Conservation (phyloP, 2,329 filamentous ascomycete genomes). For the Magnaporthiopsis rhizophila region DNA sequence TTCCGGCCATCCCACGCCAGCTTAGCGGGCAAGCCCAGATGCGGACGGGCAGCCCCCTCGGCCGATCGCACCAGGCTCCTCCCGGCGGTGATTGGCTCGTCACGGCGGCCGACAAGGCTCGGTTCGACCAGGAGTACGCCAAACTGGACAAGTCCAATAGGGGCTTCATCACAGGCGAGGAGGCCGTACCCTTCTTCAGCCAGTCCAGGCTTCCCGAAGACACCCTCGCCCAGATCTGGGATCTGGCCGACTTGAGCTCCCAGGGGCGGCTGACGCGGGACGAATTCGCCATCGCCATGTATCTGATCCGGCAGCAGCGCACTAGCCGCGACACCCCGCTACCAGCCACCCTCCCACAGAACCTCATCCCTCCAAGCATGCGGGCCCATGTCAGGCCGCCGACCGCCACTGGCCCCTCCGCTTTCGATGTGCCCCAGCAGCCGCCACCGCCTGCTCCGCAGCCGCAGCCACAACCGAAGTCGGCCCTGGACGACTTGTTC, state of each 20-base stretch:
- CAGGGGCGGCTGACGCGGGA: slow-evolving; percentile 79
- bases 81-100: slow-evolving; percentile 68
- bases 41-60: slow-evolving; percentile 53
- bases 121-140: slow-evolving; percentile 81
- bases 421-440: slow-evolving; percentile 41
- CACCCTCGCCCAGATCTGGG: slow-evolving; percentile 89
- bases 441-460: slow-evolving; percentile 26
- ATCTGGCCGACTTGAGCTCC: slow-evolving; percentile 88
- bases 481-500: slow-evolving; percentile 88
- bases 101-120: slow-evolving; percentile 71
- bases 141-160: slow-evolving; percentile 72
- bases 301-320: slow-evolving; percentile 84
- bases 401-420: slow-evolving; percentile 33
- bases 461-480: slow-evolving; percentile 34
- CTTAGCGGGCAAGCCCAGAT: slow-evolving; percentile 61
- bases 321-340: slow-evolving; percentile 59
- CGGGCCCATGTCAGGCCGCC: slow-evolving; percentile 51
- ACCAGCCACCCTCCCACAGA: slow-evolving; percentile 70
- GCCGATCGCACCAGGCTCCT: slow-evolving; percentile 38
- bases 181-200: slow-evolving; percentile 89
- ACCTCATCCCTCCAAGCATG: slow-evolving; percentile 79
- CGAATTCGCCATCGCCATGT: slow-evolving; percentile 97
- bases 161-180: slow-evolving; percentile 85
- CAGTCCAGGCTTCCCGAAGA: slow-evolving; percentile 88
- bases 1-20: slow-evolving; percentile 71